Evolutionary conservation across 345 rosid species (phyloP), one percentile per base, ranked within the genome.

Genomic region (Limnanthes douglasii): DNA sequence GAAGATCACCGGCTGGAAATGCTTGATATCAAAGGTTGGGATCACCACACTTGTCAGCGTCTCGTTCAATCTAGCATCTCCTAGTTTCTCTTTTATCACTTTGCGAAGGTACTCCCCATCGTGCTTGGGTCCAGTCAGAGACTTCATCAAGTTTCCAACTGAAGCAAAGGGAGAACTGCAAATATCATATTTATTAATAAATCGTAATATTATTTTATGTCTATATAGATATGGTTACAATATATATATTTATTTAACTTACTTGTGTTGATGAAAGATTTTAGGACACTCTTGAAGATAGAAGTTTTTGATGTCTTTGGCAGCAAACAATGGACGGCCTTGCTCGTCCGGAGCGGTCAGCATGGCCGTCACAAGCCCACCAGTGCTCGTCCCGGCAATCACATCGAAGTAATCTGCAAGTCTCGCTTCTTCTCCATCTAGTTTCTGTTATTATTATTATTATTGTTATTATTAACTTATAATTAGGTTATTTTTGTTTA

Each of bases 361-460:
- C 94, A 81, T 81, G 24, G 81, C 73, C 0, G 81, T 62, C 10
- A 81, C 67, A 0, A 81, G 71, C 17, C 94, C 88, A 0, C 94
- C 88, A 0, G 84, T 75, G 65, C 93, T 75, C 1, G 86, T 80
- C 22, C 86, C 86, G 0, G 78, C 46, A 3, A 79, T 58, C 23
- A 75, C 72, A 28, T 79, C 86, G 21, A 79, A 79, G 49, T 79
- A 75, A 26, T 79, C 93, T 11, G 83, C 79, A 7, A 81, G 36
- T 32, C 81, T 69, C 4, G 80, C 83, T 8, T 68, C 49, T 38
- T 65, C 59, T 3, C 86, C 93, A 11, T 80, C 93, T 34, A 76
- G 34, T 45, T 78, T 69, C 90, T 82, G 56, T 24, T 82, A 54
- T n/a, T 2, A n/a, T n/a, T n/a, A n/a, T n/a, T n/a, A n/a, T n/a